Evolutionary conservation across 768 basidiomycete genomes (phyloP).

Genomic region (Tulasnella sp.): DNA sequence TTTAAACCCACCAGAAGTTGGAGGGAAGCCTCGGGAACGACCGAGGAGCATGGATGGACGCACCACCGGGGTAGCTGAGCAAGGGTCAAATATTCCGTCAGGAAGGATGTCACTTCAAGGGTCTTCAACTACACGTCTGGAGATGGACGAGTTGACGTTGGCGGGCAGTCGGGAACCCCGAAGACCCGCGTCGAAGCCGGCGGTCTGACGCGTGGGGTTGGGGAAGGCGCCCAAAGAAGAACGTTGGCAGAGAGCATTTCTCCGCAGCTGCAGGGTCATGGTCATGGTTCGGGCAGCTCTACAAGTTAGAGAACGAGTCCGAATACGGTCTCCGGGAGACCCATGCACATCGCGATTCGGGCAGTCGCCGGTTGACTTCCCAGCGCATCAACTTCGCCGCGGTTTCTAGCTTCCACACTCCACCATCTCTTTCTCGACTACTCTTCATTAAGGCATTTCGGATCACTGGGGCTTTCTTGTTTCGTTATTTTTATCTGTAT

Average conservation of each 20-base stretch:
- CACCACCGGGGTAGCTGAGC: background rate
- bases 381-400: background rate
- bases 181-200: background rate
- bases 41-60: conserved; percentile 1
- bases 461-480: background rate
- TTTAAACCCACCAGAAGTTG: background rate
- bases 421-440: background rate
- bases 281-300: background rate
- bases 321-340: conserved; percentile 10
- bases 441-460: background rate
- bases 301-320: background rate
- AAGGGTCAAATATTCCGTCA: background rate
- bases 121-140: background rate
- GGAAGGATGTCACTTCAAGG: conserved; percentile 12
- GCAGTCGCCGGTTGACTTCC: background rate
- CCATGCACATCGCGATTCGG: background rate
- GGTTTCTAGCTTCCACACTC: background rate
- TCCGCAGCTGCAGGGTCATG: background rate
- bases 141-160: conserved; percentile 11
- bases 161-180: background rate
- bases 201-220: background rate
- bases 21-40: background rate
- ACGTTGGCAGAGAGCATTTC: background rate
- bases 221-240: background rate
- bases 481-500: conserved; percentile 10